Evolutionary conservation across 768 basidiomycete species (phyloP).

Genomic region (Stropharia rugosoannulata): DNA sequence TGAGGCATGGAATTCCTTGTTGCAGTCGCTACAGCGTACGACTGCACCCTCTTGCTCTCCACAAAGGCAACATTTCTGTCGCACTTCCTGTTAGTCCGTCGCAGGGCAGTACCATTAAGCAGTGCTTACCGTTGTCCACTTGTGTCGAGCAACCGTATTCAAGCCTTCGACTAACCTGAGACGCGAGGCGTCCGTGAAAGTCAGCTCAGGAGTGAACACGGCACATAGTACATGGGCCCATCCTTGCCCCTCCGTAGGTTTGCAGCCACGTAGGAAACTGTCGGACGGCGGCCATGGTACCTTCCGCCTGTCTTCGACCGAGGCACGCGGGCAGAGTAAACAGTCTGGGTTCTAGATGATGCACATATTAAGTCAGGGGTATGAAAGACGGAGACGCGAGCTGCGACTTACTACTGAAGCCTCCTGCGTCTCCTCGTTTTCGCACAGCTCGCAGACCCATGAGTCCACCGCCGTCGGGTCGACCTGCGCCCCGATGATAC

Average conservation of each 20-base stretch:
- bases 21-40: slow-evolving; percentile 82
- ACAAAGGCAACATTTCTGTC: slow-evolving; percentile 77
- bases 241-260: slow-evolving; percentile 90
- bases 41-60: slow-evolving; percentile 72
- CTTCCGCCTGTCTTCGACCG: slow-evolving; percentile 48
- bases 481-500: slow-evolving; percentile 70
- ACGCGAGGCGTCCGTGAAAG: slow-evolving; percentile 70
- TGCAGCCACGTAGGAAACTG: slow-evolving; percentile 72
- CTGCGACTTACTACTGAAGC: slow-evolving; percentile 65
- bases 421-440: slow-evolving; percentile 79
- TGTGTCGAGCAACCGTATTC: slow-evolving; percentile 64
- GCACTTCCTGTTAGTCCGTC: background rate
- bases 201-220: slow-evolving; percentile 83
- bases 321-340: slow-evolving; percentile 73
- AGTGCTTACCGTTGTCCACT: slow-evolving; percentile 70
- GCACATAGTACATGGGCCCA: slow-evolving; percentile 94
- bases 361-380: slow-evolving; percentile 1
- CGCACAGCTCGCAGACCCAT: slow-evolving; percentile 89
- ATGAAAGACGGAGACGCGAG: background rate
- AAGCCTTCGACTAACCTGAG: slow-evolving; percentile 87
- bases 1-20: slow-evolving; percentile 77
- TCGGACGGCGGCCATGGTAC: slow-evolving; percentile 49
- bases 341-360: slow-evolving; percentile 72
- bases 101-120: background rate
- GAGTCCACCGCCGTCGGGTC: slow-evolving; percentile 63